Conservation (phyloP, 306 rosid species). For the Quercus suber region DNA sequence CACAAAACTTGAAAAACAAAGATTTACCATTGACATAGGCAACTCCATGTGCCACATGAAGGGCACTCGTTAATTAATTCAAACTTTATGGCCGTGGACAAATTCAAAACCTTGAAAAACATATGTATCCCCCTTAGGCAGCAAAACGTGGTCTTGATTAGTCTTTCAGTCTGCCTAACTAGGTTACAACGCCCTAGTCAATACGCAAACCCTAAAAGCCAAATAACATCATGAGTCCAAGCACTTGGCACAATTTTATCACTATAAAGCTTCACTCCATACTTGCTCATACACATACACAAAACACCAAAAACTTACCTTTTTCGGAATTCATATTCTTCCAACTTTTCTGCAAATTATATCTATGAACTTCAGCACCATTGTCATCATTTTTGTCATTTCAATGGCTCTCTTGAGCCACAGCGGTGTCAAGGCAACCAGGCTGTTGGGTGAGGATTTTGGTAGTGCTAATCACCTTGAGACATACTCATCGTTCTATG, state of each 20-base stretch:
- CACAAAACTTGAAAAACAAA: too few relatives aligned
- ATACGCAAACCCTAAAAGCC: background rate
- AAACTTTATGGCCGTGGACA: background rate
- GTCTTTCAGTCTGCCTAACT: background rate
- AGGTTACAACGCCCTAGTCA: background rate
- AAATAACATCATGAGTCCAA: background rate
- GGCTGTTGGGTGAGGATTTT: slow-evolving; percentile 33
- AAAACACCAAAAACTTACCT: background rate
- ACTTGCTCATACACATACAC: background rate
- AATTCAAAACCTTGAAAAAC: too few relatives aligned
- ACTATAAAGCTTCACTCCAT: background rate
- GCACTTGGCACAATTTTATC: background rate
- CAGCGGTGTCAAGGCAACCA: slow-evolving; percentile 20
- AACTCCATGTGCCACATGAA: too few relatives aligned
- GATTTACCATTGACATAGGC: too few relatives aligned
- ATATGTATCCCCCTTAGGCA: too few relatives aligned
- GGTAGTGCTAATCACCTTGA: slow-evolving; percentile 20
- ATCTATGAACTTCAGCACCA: slow-evolving; percentile 20
- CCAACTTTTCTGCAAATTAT: too few relatives aligned
- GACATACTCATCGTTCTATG: slow-evolving; percentile 14
- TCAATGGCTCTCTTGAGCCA: slow-evolving; percentile 9
- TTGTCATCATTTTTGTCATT: slow-evolving; percentile 9
- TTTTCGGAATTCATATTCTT: background rate
- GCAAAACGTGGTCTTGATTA: background rate
- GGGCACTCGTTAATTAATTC: too few relatives aligned